Evolutionary conservation across 192 early-diverging fungal species (phyloP).

Genomic region (Dissophora globulifera): DNA sequence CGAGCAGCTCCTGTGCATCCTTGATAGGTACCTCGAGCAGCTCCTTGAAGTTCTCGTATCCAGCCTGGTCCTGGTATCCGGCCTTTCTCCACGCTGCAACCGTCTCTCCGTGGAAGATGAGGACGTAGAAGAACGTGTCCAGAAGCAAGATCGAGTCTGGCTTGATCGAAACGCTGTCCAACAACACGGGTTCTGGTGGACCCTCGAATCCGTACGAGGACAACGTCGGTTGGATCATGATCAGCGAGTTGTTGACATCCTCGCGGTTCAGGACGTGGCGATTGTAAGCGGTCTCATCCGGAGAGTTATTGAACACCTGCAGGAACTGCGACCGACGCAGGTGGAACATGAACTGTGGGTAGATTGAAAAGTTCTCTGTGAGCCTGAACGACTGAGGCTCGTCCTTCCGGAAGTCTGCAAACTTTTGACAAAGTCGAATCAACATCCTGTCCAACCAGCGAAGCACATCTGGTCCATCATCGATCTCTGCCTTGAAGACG

Average conservation of each 20-base stretch:
- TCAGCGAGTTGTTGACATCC: conserved; percentile 96
- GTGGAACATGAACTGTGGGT: conserved; percentile 99
- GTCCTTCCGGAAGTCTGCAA: conserved; percentile 96
- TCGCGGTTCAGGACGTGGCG: conserved; percentile 95
- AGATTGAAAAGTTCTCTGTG: conserved; percentile 94
- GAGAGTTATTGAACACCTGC: conserved; percentile 99
- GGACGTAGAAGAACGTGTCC: conserved; percentile 99
- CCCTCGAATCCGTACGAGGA: conserved; percentile 92
- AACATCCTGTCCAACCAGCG: conserved; percentile 99
- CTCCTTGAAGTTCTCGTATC: conserved; percentile 94
- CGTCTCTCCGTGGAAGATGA: conserved; percentile 99
- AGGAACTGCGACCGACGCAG: conserved; percentile 96
- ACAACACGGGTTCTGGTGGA: conserved; percentile 87
- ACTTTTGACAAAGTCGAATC: conserved; percentile 97
- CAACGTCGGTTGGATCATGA: conserved; percentile 99
- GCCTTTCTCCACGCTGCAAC: conserved; percentile 97
- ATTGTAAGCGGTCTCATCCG: conserved; percentile 97
- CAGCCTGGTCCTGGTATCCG: conserved; percentile 94
- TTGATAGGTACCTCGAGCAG: conserved; percentile 89
- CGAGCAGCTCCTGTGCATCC: conserved; percentile 90
- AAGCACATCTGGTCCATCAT: conserved; percentile 96
- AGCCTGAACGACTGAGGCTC: conserved; percentile 94
- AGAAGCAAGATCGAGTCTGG: conserved; percentile 92
- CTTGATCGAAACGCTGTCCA: conserved; percentile 98
- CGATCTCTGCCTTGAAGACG: conserved; percentile 97